Percentiles rank a stretch among this genome's conserved stretches.
Evolutionary conservation across 2,329 filamentous ascomycete genomes (phyloP).

Genomic region (Aspergillus sp.): DNA sequence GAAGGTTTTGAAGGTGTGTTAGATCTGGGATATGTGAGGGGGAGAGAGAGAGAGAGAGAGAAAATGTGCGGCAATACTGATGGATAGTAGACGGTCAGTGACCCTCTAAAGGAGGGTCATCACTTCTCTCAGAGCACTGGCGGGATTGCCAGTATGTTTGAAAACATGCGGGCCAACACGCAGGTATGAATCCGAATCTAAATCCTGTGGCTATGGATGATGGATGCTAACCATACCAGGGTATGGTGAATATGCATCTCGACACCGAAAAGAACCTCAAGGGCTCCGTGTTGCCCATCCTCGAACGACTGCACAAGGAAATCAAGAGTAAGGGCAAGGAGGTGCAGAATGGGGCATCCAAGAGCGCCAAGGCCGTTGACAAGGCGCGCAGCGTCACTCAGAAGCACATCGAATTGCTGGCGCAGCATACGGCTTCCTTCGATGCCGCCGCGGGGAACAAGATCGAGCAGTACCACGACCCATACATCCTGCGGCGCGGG

Average conservation of each 20-base stretch:
- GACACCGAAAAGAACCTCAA: constrained; percentile 91
- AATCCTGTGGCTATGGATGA: background rate
- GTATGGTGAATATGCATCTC: constrained; percentile 75
- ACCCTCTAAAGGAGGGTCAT: constrained; percentile 77
- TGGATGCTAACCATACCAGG: constrained; percentile 38
- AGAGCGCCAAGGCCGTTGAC: constrained; percentile 82
- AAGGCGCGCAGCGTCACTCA: constrained; percentile 79
- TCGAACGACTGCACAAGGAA: constrained; percentile 86
- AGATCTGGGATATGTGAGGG: background rate
- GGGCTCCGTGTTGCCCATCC: constrained; percentile 72
- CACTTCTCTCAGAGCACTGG: constrained; percentile 90
- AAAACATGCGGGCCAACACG: constrained; percentile 88
- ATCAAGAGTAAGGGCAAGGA: constrained; percentile 97
- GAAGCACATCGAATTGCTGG: constrained; percentile 91
- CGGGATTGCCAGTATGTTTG: constrained; percentile 81
- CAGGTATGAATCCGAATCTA: constrained; percentile 44
- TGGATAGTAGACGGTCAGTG: constrained; percentile 60
- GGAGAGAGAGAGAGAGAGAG: constrained; percentile 5
- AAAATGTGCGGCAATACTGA: background rate
- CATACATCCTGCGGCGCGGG: constrained; percentile 76
- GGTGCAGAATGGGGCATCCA: constrained; percentile 68
- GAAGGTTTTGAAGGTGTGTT: constrained; percentile 70
- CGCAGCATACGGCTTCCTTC: constrained; percentile 71
- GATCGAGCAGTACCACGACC: constrained; percentile 66
- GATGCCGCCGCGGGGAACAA: constrained; percentile 63